These are phyloP conservation scores for Pestalotiopsis sp. DNA, from an alignment of 2,329 filamentous ascomycete genomes.

Conservation along the genomic window DNA sequence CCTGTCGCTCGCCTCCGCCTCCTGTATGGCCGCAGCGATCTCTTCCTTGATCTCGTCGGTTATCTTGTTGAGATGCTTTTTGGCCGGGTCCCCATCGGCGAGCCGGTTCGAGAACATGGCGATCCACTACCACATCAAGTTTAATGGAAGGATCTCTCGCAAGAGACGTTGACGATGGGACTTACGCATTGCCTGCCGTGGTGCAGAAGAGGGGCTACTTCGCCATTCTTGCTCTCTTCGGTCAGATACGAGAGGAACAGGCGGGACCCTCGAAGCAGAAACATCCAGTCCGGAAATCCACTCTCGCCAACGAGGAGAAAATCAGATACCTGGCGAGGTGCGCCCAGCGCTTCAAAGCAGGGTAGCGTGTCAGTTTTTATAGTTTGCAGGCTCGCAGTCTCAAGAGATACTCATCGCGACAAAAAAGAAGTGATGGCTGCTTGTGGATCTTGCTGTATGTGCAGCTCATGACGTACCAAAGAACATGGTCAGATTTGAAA, in stretches of 20 bases:
- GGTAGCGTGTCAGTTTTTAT: not conserved
- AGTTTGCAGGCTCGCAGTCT: not conserved
- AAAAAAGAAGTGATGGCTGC: not conserved
- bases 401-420: not conserved
- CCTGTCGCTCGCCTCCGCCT: not conserved
- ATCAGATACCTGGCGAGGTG: conserved; percentile 1
- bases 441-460: not conserved
- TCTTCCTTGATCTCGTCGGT: not conserved
- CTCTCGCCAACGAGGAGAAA: conserved; percentile 2
- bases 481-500: conserved; percentile 20
- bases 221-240: not conserved
- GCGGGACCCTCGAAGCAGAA: conserved; percentile 2
- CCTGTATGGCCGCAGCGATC: not conserved
- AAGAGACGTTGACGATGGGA: not conserved
- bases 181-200: not conserved
- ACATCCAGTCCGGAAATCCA: conserved; percentile 24
- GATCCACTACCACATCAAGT: conserved; percentile 1
- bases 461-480: conserved; percentile 6
- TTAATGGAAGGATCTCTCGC: not conserved
- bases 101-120: not conserved
- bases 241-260: conserved; percentile 9
- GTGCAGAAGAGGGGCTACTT: conserved; percentile 16
- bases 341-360: not conserved
- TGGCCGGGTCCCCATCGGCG: not conserved
- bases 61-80: not conserved